Evolutionary conservation across 495 filamentous ascomycete species (phyloP), one percentile per base, ranked within the genome.

Genomic region (Xylaria scruposa): DNA sequence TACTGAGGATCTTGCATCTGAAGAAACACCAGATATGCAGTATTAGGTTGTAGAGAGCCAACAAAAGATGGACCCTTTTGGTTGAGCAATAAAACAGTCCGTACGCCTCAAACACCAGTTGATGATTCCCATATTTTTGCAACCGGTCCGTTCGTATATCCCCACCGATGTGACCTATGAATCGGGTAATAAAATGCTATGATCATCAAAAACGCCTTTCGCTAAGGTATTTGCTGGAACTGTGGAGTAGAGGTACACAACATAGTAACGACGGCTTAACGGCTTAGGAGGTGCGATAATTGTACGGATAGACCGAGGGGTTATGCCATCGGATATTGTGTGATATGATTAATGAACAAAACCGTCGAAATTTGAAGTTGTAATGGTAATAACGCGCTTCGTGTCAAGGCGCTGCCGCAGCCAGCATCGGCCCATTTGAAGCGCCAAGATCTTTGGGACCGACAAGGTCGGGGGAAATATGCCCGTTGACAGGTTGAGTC

Each of bases 391-490:
- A 24, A 36, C 56, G 10, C 33, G 56, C 24, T 7, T 17, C 9
- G 36, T 31, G 33, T 74, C 13, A 54, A n/a, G 24, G 36, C n/a
- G 12, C 49, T 66, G 61, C 13, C 24, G 72, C 54, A 21, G 33
- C 19, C 56, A 65, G n/a, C 36, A 51, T 40, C 9, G 46, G 10
- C 10, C 74, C 73, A 63, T 78, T 76, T 42, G 70, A 51, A 47
- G 63, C 12, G 26, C 42, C 26, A 2, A 46, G 10, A 4, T 61
- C 65, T 40, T 73, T 74, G 21, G 67, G 5, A 3, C 70, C 31
- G 17, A 66, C 13, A 21, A 59, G 26, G 0, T 51, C 42, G 31
- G 66, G 49, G 0, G 29, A 17, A 3, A 56, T 4, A n/a, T 63
- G 40, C 29, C 72, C 74, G 46, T 78, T 76, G 1, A 56, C 26